phyloP scores from a whole-genome alignment of 2,329 filamentous ascomycete genomes.

The Verticillium klebahnii region DNA sequence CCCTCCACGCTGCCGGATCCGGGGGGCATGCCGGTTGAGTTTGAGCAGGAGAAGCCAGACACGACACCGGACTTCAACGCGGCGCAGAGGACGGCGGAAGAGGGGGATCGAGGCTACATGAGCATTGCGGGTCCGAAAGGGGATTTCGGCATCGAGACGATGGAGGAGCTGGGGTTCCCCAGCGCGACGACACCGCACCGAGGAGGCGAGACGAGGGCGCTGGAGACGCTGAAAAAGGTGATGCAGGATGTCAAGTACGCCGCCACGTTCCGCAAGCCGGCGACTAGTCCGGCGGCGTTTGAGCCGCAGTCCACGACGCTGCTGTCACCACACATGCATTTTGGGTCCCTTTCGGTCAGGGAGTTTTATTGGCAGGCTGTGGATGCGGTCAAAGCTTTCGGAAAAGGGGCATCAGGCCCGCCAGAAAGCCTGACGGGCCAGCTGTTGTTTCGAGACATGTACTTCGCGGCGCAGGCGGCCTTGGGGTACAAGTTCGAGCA shows the following conservation, averaged over 20 bases:
- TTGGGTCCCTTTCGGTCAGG: constrained; percentile 65
- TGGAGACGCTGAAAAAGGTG: constrained; percentile 53
- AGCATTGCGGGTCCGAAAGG: constrained; percentile 61
- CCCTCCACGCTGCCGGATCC: constrained; percentile 60
- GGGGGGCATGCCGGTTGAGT: constrained; percentile 54
- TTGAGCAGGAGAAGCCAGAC: constrained; percentile 51
- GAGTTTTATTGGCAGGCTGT: constrained; percentile 70
- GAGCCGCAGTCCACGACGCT: constrained; percentile 69
- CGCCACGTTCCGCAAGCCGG: constrained; percentile 71
- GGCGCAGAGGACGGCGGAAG: constrained; percentile 37
- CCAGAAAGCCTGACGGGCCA: constrained; percentile 70
- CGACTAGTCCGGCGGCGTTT: constrained; percentile 70
- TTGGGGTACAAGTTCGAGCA: constrained; percentile 61
- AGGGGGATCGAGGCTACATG: constrained; percentile 52
- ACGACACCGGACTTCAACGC: constrained; percentile 56
- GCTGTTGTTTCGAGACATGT: constrained; percentile 77
- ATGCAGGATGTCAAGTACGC: constrained; percentile 61
- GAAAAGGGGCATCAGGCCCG: constrained; percentile 51
- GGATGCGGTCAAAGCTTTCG: constrained; percentile 54
- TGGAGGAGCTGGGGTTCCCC: constrained; percentile 66
- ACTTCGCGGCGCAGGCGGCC: constrained; percentile 70
- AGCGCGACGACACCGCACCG: constrained; percentile 61
- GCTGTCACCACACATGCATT: constrained; percentile 69
- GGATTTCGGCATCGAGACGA: constrained; percentile 66
- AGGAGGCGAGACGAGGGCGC: constrained; percentile 65